Conservation (phyloP, 352 stramenopile genomes). For the Vaucheria bursata region DNA sequence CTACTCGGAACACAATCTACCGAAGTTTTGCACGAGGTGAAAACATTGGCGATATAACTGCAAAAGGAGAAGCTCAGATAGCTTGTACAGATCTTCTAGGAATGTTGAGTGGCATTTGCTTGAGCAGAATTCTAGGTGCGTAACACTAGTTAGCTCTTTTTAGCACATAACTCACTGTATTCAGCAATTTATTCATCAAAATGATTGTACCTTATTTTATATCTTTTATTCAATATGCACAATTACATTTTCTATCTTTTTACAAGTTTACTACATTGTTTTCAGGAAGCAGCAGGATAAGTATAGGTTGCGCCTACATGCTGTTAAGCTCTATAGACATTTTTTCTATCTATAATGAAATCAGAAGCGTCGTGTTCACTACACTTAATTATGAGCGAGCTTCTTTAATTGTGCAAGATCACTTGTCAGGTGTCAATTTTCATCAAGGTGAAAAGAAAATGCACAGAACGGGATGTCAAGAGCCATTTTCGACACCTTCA, state of each 20-base stretch:
- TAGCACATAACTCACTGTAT: neutral
- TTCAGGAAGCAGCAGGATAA: conserved; percentile 49
- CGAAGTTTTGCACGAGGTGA: conserved; percentile 60
- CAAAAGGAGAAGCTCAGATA: conserved; percentile 73
- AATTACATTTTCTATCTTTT: neutral
- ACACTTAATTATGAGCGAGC: conserved; percentile 46
- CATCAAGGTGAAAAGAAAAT: no score
- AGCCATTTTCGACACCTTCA: conserved; percentile 11
- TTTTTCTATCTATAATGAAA: conserved; percentile 48
- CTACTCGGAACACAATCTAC: conserved; percentile 66
- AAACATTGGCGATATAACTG: conserved; percentile 73
- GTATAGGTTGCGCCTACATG: conserved; percentile 45
- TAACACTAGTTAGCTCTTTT: neutral
- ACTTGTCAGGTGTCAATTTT: no score
- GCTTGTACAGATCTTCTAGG: conserved; percentile 66
- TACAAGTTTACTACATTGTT: neutral
- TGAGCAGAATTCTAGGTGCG: conserved; percentile 27
- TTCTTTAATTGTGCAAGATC: conserved; percentile 26
- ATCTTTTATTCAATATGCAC: neutral
- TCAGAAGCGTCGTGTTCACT: conserved; percentile 43
- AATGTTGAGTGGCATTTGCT: conserved; percentile 50
- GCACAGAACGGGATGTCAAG: neutral
- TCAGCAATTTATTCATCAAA: neutral
- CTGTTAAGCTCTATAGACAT: conserved; percentile 45
- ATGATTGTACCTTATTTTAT: neutral